phyloP scores from a whole-genome alignment of 2,329 filamentous ascomycete species.

The Colletotrichum simmondsii region DNA sequence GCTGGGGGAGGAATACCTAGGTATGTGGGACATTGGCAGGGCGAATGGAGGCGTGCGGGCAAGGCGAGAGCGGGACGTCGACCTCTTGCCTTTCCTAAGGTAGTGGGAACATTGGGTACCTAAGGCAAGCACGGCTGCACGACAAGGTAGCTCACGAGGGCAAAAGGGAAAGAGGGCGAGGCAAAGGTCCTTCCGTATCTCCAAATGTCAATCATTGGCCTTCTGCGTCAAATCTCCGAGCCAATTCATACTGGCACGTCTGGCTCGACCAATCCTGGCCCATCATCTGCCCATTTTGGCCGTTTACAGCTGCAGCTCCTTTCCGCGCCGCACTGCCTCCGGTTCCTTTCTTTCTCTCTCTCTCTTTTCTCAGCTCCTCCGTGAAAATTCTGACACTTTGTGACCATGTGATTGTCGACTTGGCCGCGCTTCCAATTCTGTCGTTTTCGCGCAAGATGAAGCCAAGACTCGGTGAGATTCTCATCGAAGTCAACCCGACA shows the following conservation, averaged over 20 bases:
- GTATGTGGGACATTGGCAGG: slow-evolving; percentile 14
- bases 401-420: slow-evolving; percentile 1
- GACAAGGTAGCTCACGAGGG: neutral
- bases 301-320: neutral
- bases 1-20: slow-evolving; percentile 7
- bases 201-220: slow-evolving; percentile 22
- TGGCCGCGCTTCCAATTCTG: neutral
- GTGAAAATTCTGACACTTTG: neutral
- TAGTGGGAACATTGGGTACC: slow-evolving; percentile 6
- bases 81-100: neutral
- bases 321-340: neutral
- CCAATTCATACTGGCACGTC: neutral
- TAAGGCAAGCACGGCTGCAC: neutral
- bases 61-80: slow-evolving; percentile 7
- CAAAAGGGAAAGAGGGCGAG: neutral
- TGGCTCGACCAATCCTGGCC: slow-evolving; percentile 13
- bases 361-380: neutral
- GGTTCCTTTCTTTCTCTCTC: neutral
- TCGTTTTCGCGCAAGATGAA: neutral
- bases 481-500: neutral
- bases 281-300: slow-evolving; percentile 8
- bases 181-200: slow-evolving; percentile 1
- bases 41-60: neutral
- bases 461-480: slow-evolving; percentile 14
- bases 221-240: slow-evolving; percentile 32